These are phyloP conservation scores for Athelia psychrophila DNA, from an alignment of 1,284 basidiomycete genomes.

Conservation along the genomic window DNA sequence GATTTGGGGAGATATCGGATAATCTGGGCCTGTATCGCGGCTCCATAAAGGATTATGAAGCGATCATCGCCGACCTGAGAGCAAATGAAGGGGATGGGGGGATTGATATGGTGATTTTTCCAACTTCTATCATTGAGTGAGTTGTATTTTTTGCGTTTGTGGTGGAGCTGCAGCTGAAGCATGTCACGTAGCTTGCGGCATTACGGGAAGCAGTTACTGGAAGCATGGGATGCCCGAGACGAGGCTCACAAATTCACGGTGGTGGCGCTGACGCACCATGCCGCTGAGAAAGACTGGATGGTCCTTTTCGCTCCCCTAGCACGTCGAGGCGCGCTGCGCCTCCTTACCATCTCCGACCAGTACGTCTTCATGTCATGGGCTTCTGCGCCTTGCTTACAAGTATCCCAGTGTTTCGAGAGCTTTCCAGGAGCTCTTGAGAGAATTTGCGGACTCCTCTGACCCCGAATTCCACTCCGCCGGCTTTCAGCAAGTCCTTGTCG, in stretches of 20 bases:
- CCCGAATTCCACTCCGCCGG: constrained; percentile 23
- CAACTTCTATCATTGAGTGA: constrained; percentile 35
- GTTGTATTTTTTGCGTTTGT: constrained; percentile 7
- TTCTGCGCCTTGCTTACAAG: not conserved
- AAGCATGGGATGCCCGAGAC: constrained; percentile 32
- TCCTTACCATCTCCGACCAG: constrained; percentile 35
- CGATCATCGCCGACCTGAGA: constrained; percentile 21
- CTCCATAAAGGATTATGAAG: constrained; percentile 13
- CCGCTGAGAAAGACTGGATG: constrained; percentile 29
- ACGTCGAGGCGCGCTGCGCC: constrained; percentile 29
- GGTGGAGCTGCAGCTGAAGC: not conserved
- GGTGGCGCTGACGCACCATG: constrained; percentile 35
- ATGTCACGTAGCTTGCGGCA: constrained; percentile 17
- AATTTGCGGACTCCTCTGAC: constrained; percentile 28
- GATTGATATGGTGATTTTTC: constrained; percentile 31
- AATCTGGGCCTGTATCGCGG: constrained; percentile 26
- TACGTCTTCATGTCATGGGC: constrained; percentile 12
- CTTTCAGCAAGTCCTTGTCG: constrained; percentile 32
- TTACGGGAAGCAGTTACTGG: constrained; percentile 25
- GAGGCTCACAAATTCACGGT: constrained; percentile 32
- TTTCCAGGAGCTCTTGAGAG: constrained; percentile 27
- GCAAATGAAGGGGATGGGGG: constrained; percentile 15
- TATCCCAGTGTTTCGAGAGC: constrained; percentile 25
- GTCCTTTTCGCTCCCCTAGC: constrained; percentile 30
- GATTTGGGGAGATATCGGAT: constrained; percentile 28